Evolutionary conservation across 495 filamentous ascomycete species (phyloP).

Genomic region (Stereocaulon alpinum): DNA sequence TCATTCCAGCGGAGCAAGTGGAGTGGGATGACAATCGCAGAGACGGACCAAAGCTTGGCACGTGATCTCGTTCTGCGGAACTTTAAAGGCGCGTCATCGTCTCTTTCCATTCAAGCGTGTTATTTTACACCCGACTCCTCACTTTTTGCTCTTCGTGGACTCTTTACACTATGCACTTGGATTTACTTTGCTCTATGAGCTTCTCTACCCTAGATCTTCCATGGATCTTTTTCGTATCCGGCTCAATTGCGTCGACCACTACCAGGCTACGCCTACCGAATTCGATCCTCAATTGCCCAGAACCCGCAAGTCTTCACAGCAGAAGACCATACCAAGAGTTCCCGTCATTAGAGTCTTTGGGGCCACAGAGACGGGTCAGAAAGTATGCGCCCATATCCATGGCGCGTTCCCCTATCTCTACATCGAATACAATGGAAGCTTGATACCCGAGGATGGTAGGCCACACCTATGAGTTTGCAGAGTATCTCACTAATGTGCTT

Average conservation of each 20-base stretch:
- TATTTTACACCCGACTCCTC: too few relatives aligned
- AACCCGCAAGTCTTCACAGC: constrained; percentile 40
- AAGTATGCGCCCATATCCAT: constrained; percentile 92
- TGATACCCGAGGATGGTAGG: constrained; percentile 57
- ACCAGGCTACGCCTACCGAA: constrained; percentile 63
- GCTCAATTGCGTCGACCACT: constrained; percentile 90
- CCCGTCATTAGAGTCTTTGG: constrained; percentile 90
- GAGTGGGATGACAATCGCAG: too few relatives aligned
- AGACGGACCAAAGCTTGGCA: too few relatives aligned
- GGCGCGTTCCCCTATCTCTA: constrained; percentile 93
- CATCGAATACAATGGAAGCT: constrained; percentile 68
- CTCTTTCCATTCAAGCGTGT: too few relatives aligned
- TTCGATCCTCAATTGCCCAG: constrained; percentile 71
- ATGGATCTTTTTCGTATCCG: constrained; percentile 74
- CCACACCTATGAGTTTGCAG: background rate
- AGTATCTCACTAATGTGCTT: constrained; percentile 14
- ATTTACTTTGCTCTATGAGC: constrained; percentile 8
- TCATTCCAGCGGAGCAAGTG: too few relatives aligned
- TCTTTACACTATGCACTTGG: constrained; percentile 14
- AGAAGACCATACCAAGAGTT: constrained; percentile 51
- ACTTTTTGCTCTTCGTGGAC: background rate
- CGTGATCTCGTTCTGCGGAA: too few relatives aligned
- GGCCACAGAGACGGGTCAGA: constrained; percentile 88
- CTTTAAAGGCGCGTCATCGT: too few relatives aligned
- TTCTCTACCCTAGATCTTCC: constrained; percentile 1